These are phyloP conservation scores for Inga oerstediana DNA, from an alignment of 306 rosid species.

Conservation along the genomic window DNA sequence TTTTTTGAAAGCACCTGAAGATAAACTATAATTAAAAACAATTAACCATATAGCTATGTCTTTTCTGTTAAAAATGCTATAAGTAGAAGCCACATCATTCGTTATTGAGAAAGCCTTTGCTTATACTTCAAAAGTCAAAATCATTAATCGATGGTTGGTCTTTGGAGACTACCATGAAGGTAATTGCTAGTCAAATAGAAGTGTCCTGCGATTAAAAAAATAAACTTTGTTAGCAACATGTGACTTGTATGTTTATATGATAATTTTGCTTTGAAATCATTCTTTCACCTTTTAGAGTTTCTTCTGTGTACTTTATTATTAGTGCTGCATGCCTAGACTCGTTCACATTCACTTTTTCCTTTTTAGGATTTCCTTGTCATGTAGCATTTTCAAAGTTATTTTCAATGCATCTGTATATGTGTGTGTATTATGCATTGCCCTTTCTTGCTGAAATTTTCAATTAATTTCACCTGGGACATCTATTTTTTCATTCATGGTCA, in stretches of 20 bases:
- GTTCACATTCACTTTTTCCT: too few species aligned
- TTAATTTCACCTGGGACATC: too few species aligned
- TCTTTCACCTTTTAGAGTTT: slow-evolving; percentile 28
- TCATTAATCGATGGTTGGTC: slow-evolving; percentile 4
- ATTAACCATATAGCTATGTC: neutral
- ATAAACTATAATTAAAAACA: neutral
- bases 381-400: too few species aligned
- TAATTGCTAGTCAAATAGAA: slow-evolving; percentile 29
- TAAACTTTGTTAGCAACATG: slow-evolving; percentile 13
- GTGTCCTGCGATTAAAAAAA: neutral
- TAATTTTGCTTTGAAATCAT: slow-evolving; percentile 4
- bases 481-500: too few species aligned
- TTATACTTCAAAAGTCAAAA: slow-evolving; percentile 28
- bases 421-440: too few species aligned
- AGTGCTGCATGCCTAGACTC: too few species aligned
- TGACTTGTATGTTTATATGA: slow-evolving; percentile 4
- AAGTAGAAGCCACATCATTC: neutral
- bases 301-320: slow-evolving; percentile 9
- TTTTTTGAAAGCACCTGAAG: neutral
- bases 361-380: too few species aligned
- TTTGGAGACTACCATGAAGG: neutral
- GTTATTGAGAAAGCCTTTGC: neutral
- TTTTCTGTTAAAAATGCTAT: neutral
- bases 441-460: too few species aligned
- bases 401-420: too few species aligned